These are phyloP conservation scores for Neopestalotiopsis rosae DNA, from an alignment of 2,329 filamentous ascomycete species.

Conservation along the genomic window DNA sequence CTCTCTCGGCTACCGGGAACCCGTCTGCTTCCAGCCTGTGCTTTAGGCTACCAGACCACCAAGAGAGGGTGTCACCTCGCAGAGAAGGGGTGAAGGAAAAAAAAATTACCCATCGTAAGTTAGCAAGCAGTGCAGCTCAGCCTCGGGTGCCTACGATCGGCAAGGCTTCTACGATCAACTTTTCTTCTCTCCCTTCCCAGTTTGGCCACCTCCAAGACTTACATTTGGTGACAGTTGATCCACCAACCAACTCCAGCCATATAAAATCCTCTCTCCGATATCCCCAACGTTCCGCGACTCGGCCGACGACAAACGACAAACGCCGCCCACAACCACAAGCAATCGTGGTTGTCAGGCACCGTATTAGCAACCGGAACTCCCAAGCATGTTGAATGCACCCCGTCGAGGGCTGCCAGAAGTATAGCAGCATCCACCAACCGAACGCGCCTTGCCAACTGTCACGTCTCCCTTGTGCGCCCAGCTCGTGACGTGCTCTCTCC, in stretches of 20 bases:
- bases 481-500: conserved; percentile 12
- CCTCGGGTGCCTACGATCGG: neutral
- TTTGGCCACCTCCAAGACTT: neutral
- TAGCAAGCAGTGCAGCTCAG: neutral
- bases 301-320: neutral
- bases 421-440: conserved; percentile 43
- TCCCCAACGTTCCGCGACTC: neutral
- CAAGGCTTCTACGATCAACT: neutral
- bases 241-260: neutral
- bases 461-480: neutral
- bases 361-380: conserved; percentile 17
- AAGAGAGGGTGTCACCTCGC: neutral
- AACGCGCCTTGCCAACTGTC: conserved; percentile 20
- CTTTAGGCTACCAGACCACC: neutral
- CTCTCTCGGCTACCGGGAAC: neutral
- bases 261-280: no score
- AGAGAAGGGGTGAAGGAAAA: neutral
- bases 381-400: conserved; percentile 49
- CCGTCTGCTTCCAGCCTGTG: neutral
- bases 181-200: neutral
- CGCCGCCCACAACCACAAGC: neutral
- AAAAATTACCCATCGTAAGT: conserved; percentile 1
- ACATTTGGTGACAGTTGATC: neutral
- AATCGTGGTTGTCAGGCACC: conserved; percentile 1
- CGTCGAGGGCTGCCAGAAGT: conserved; percentile 45